Evolutionary conservation across 768 basidiomycete species (phyloP).

Genomic region (Tylopilus subfusipes): DNA sequence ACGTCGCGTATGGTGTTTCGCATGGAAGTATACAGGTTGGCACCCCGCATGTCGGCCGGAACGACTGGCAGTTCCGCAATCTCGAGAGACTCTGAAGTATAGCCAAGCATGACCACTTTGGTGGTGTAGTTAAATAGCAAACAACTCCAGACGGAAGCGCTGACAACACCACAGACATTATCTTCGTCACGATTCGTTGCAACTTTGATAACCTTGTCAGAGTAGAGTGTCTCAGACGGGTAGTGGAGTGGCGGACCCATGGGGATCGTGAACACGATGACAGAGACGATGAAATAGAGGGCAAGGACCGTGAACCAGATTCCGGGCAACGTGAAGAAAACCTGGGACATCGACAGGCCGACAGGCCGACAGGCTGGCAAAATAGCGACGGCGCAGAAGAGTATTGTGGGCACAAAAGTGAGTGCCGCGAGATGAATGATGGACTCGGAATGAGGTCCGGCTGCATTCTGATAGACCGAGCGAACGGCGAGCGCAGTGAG

Average conservation of each 20-base stretch:
- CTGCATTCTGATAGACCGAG: slow-evolving; percentile 47
- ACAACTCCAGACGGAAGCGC: slow-evolving; percentile 40
- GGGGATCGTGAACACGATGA: slow-evolving; percentile 51
- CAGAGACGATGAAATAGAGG: slow-evolving; percentile 45
- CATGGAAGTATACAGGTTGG: slow-evolving; percentile 64
- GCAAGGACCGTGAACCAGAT: slow-evolving; percentile 54
- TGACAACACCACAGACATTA: slow-evolving; percentile 68
- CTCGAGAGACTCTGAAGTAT: slow-evolving; percentile 68
- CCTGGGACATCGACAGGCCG: slow-evolving; percentile 25
- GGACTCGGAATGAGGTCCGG: slow-evolving; percentile 40
- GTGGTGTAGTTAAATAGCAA: slow-evolving; percentile 89
- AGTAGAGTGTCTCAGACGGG: slow-evolving; percentile 70
- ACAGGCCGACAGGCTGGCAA: slow-evolving; percentile 47
- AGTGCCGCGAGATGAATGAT: slow-evolving; percentile 62
- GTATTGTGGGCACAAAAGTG: slow-evolving; percentile 43
- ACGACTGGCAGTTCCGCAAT: slow-evolving; percentile 87
- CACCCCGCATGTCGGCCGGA: slow-evolving; percentile 65
- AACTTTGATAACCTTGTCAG: slow-evolving; percentile 58
- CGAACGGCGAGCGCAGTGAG: slow-evolving; percentile 47
- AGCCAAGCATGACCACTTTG: slow-evolving; percentile 81
- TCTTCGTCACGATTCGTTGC: slow-evolving; percentile 61
- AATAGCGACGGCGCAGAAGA: slow-evolving; percentile 50
- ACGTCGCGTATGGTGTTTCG: slow-evolving; percentile 49
- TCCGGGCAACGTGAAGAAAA: slow-evolving; percentile 22
- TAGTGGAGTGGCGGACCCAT: slow-evolving; percentile 74